These are phyloP conservation scores for Leonotis leonurus DNA, from an alignment of 257 asterid genomes.

Conservation along the genomic window DNA sequence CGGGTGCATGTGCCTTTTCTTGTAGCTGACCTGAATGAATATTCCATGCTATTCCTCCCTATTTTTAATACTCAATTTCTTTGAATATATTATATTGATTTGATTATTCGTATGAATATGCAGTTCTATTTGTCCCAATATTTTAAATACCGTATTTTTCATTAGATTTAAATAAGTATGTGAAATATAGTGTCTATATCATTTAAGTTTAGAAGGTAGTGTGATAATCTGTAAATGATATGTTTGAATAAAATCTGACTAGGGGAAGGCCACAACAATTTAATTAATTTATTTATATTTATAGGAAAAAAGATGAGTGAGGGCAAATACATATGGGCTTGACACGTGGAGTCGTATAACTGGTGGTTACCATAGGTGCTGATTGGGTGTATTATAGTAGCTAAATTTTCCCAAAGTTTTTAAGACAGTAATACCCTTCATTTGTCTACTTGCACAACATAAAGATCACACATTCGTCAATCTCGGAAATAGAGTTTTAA, in stretches of 20 bases:
- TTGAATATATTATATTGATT: neutral
- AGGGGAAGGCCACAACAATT: neutral
- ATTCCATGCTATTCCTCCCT: neutral
- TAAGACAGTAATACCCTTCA: slow-evolving; percentile 4
- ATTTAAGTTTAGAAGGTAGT: neutral
- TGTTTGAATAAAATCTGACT: no score
- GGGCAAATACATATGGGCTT: neutral
- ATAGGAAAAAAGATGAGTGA: neutral
- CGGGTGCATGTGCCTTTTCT: slow-evolving; percentile 18
- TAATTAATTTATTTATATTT: neutral
- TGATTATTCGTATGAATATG: neutral
- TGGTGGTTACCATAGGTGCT: slow-evolving; percentile 6
- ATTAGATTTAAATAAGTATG: neutral
- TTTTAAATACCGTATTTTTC: no score
- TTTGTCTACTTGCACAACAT: slow-evolving; percentile 11
- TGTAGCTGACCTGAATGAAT: neutral
- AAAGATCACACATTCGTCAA: slow-evolving; percentile 9
- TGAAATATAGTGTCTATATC: neutral
- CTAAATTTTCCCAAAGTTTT: neutral
- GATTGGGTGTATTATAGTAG: slow-evolving; percentile 15
- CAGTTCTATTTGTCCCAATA: neutral
- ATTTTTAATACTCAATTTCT: neutral
- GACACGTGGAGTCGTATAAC: neutral
- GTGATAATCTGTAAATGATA: no score
- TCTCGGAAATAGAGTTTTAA: neutral